Conservation (phyloP, 139 green algal species). For the Chlamydomonas sp. region DNA sequence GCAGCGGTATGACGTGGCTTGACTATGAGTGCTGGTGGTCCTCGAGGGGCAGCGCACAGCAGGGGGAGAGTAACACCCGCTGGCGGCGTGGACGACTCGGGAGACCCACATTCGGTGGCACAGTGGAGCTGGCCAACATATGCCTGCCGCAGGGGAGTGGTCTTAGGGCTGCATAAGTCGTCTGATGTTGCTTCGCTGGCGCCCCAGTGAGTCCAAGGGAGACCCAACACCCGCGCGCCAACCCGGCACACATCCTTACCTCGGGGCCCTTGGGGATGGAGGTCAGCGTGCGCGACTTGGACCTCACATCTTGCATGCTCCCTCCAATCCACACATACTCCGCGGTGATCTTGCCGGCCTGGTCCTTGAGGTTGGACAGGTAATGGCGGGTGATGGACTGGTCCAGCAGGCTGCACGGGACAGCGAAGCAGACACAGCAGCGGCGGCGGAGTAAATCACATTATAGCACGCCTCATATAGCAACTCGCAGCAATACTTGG, state of each 20-base stretch:
- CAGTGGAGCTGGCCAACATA: no score
- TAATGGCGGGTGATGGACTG: conserved; percentile 65
- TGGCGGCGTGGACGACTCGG: no score
- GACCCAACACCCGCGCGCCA: no score
- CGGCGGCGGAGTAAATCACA: background rate
- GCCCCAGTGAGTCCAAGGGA: no score
- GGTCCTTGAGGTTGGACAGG: conserved; percentile 55
- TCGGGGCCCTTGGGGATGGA: conserved; percentile 48
- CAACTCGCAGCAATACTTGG: background rate
- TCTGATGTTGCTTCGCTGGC: no score
- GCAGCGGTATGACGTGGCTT: no score
- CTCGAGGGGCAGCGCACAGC: no score
- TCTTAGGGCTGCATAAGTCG: no score
- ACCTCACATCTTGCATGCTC: conserved; percentile 80
- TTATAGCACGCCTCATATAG: background rate
- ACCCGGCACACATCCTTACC: conserved; percentile 25
- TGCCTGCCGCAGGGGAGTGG: no score
- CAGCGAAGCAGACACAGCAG: background rate
- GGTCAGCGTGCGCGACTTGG: conserved; percentile 72
- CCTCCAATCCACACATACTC: conserved; percentile 97
- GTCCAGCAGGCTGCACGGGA: conserved; percentile 52
- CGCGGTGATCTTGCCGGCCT: conserved; percentile 74
- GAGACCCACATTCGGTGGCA: no score
- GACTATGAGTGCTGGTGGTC: no score
- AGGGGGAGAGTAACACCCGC: no score